A percentile compares a stretch with the other conserved stretches of the same genome.
Conservation (phyloP, 192 early-diverging fungal genomes). For the Linnemannia zychae region DNA sequence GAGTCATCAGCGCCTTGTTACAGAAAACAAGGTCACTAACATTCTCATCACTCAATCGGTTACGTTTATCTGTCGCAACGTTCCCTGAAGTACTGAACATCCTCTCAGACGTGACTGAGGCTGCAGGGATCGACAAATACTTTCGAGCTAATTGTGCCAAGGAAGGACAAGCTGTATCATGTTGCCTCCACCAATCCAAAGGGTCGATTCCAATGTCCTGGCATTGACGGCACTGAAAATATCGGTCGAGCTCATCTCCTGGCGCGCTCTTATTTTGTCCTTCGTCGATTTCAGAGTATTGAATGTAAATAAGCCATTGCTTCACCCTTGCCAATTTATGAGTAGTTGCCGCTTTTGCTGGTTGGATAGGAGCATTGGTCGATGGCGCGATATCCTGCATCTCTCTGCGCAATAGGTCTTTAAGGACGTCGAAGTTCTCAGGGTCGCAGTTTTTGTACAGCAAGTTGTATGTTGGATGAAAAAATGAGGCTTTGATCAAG, state of each 20-base stretch:
- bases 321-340: background rate
- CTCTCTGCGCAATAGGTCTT: slow-evolving; percentile 14
- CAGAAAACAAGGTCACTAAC: slow-evolving; percentile 20
- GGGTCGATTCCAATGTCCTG: slow-evolving; percentile 9
- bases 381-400: slow-evolving; percentile 12
- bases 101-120: slow-evolving; percentile 15
- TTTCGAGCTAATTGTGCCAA: slow-evolving; percentile 21
- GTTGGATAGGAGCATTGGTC: background rate
- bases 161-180: slow-evolving; percentile 11
- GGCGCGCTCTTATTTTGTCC: background rate
- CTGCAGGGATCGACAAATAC: slow-evolving; percentile 29
- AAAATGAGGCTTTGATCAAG: background rate
- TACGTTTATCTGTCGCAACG: slow-evolving; percentile 10
- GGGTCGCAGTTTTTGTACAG: background rate
- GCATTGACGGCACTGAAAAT: slow-evolving; percentile 4
- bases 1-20: slow-evolving; percentile 5
- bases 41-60: slow-evolving; percentile 3
- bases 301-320: slow-evolving; percentile 4
- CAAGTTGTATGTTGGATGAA: slow-evolving; percentile 16
- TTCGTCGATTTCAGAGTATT: background rate
- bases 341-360: background rate
- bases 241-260: slow-evolving; percentile 9
- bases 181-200: slow-evolving; percentile 21
- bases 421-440: background rate
- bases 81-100: slow-evolving; percentile 17